Conservation (phyloP, 305 asterid genomes). For the Petunia hybrid region DNA sequence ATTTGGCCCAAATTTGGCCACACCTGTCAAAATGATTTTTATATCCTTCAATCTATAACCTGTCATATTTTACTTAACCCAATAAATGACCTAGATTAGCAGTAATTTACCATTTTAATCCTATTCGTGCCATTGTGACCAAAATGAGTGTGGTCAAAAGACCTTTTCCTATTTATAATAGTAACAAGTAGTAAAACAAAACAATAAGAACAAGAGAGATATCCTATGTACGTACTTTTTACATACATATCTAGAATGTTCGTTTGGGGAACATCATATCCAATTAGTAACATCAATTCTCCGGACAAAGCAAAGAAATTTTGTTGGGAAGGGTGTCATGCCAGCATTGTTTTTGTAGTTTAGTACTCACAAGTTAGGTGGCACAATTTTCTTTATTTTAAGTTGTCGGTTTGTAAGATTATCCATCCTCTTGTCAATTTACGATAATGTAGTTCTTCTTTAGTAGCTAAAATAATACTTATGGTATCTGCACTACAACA, state of each 20-base stretch:
- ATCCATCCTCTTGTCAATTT: background rate
- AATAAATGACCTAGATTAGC: no score
- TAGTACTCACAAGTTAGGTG: background rate
- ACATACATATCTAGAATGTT: background rate
- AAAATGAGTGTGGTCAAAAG: no score
- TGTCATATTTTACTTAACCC: no score
- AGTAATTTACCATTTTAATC: no score
- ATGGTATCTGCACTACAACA: background rate
- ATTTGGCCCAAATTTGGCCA: no score
- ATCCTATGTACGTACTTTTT: background rate
- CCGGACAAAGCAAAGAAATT: background rate
- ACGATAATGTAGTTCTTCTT: background rate
- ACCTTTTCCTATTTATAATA: background rate
- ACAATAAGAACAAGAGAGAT: background rate
- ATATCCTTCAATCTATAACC: no score
- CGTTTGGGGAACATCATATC: background rate
- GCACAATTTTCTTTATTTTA: background rate
- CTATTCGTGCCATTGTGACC: no score
- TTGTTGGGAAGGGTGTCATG: background rate
- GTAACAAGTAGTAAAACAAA: no score
- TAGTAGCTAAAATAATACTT: background rate
- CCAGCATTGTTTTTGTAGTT: background rate
- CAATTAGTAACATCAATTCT: background rate
- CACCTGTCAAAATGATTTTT: no score
- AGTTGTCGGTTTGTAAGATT: background rate